These are phyloP conservation scores for Phialophora tarda DNA, from an alignment of 2,329 filamentous ascomycete genomes.

Conservation along the genomic window DNA sequence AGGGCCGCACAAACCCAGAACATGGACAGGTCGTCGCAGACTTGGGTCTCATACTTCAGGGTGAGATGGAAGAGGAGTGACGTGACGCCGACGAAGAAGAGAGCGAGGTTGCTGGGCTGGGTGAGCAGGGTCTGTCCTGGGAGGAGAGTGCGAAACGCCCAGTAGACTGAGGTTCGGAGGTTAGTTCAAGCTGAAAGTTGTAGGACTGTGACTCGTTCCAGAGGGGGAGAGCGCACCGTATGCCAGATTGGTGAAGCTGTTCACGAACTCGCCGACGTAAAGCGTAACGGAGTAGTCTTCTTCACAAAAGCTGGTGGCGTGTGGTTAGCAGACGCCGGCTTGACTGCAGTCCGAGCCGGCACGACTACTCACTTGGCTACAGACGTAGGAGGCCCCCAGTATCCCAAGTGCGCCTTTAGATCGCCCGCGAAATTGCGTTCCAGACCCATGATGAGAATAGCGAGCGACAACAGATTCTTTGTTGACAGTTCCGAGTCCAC, in stretches of 20 bases:
- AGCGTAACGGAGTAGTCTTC: slow-evolving; percentile 41
- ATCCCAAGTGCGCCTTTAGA: slow-evolving; percentile 28
- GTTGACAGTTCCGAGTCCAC: neutral
- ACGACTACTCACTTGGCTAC: slow-evolving; percentile 31
- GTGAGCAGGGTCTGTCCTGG: slow-evolving; percentile 30
- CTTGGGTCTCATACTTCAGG: slow-evolving; percentile 37
- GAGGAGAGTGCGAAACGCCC: slow-evolving; percentile 28
- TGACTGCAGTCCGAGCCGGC: neutral
- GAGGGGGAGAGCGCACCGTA: slow-evolving; percentile 33
- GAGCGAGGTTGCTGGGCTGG: slow-evolving; percentile 36
- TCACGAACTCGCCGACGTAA: slow-evolving; percentile 43
- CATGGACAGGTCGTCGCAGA: slow-evolving; percentile 37
- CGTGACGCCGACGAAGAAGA: slow-evolving; percentile 40
- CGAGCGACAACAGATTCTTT: neutral
- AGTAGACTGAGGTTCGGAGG: slow-evolving; percentile 30
- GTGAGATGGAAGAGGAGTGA: slow-evolving; percentile 40
- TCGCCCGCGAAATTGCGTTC: slow-evolving; percentile 33
- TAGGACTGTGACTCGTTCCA: neutral
- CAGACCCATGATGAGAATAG: slow-evolving; percentile 25
- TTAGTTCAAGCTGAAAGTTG: neutral
- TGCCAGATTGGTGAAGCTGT: slow-evolving; percentile 42
- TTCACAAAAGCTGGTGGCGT: slow-evolving; percentile 34
- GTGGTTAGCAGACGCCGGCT: neutral
- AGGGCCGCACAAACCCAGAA: slow-evolving; percentile 37
- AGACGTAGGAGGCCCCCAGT: slow-evolving; percentile 34